These are phyloP conservation scores for Luzula sylvatica DNA, from an alignment of 176 grass and related monocot genomes.

Conservation along the genomic window DNA sequence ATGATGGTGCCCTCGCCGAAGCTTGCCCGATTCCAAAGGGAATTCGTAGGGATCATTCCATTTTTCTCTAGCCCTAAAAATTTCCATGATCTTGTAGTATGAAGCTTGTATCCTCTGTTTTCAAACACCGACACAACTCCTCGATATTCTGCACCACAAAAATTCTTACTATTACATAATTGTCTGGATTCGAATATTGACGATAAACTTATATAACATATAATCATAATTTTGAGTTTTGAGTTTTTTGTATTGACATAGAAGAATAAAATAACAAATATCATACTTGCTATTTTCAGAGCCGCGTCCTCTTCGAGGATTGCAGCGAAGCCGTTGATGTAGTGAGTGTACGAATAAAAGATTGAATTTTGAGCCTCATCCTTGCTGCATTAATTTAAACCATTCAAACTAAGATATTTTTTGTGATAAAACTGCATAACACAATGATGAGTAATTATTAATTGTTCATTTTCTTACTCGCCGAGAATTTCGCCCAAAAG, in stretches of 20 bases:
- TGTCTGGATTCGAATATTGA: no score
- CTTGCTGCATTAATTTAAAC: constrained; percentile 18
- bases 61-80: constrained; percentile 60
- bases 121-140: constrained; percentile 76
- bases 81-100: constrained; percentile 81
- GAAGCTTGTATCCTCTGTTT: constrained; percentile 39
- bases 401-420: no score
- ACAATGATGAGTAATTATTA: no score
- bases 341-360: constrained; percentile 72
- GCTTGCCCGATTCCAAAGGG: constrained; percentile 44
- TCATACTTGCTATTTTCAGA: constrained; percentile 35
- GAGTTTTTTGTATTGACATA: no score
- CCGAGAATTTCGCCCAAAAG: constrained; percentile 47
- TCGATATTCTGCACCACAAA: constrained; percentile 23
- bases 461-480: constrained; percentile 29
- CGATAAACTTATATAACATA: no score
- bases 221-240: no score
- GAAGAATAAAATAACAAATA: no score
- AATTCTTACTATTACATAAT: no score
- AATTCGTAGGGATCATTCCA: constrained; percentile 24
- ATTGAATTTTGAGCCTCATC: constrained; percentile 39
- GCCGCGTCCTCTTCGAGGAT: constrained; percentile 34
- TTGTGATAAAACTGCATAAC: no score
- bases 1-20: constrained; percentile 71
- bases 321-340: constrained; percentile 86